Evolutionary conservation across 805 yeast genomes (phyloP), one percentile per base, ranked within the genome.

Genomic region (Yamadazyma akitaensis): DNA sequence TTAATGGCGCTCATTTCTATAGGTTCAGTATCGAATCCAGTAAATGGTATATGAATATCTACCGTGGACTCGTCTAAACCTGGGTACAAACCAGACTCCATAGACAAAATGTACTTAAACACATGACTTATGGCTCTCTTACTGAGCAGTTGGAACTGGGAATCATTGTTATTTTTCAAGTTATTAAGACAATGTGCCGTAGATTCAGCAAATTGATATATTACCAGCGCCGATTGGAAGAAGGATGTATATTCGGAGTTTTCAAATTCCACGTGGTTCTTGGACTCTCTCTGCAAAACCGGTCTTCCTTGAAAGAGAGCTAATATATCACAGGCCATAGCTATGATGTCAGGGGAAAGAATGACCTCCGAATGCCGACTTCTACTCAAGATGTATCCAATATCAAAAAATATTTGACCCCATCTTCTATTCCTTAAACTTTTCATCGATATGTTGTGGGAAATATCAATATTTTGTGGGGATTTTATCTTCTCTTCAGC

Each of bases 241-340:
- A 76, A 84, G 2, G 81, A 77, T 1, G 84, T 77, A 73, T 91
- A 94, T 43, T 88, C 92, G 28, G 87, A 88, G 38, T 82, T 83
- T 60, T 92, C 99, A 61, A 86, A 94, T 60, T 91, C 97, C 9
- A 92, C 90, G 62, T 92, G 99, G 49, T 80, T 84, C 5, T 77
- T 72, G 3, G 81, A 80, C 58, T 89, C 96, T 49, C 98, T 74
- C 50, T 74, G 77, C 56, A 88, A 67, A 0, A 86, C 82, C 1
- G 94, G 87, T 39, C 81, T 75, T 2, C 96, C 91, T 62, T 89
- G 94, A 56, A 89, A 86, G 28, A 88, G 64, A 1, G 79, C 67
- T 26, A 87, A 55, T 9, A 88, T 72, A 51, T 85, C 88, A 37
- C 87, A 76, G 0, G 85, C 72, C 67, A 82, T 84, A 2, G 74